phyloP scores from a whole-genome alignment of 345 rosid genomes.

The Brassica carinata region DNA sequence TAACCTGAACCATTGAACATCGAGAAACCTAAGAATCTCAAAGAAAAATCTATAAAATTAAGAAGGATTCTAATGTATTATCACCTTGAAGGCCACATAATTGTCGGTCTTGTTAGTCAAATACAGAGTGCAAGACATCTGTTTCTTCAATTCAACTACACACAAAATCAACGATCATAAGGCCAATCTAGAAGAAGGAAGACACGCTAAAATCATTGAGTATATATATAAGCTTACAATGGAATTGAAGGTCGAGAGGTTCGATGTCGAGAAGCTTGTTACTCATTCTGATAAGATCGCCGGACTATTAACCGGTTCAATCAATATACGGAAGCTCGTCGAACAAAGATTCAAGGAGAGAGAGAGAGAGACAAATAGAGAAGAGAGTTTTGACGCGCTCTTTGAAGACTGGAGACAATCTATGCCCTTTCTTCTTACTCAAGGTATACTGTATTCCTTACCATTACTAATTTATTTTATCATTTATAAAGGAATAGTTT shows the following conservation, averaged over 20 bases:
- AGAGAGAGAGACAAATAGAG: slow-evolving; percentile 4
- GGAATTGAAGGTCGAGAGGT: slow-evolving; percentile 78
- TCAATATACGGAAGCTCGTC: no score
- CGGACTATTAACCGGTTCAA: slow-evolving; percentile 1
- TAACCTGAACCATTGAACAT: slow-evolving; percentile 48
- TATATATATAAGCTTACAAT: slow-evolving; percentile 45
- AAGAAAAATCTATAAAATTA: not conserved
- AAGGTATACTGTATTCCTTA: no score
- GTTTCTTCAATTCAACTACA: slow-evolving; percentile 76
- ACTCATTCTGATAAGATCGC: slow-evolving; percentile 51
- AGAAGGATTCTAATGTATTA: not conserved
- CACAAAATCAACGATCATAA: not conserved
- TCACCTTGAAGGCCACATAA: slow-evolving; percentile 84
- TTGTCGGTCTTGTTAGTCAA: slow-evolving; percentile 63
- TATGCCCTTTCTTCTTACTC: not conserved
- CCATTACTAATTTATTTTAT: no score
- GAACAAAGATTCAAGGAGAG: not conserved
- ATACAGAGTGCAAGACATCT: slow-evolving; percentile 72
- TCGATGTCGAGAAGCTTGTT: slow-evolving; percentile 70
- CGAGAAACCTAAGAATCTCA: not conserved
- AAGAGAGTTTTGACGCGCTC: not conserved
- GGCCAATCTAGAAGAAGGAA: slow-evolving; percentile 23
- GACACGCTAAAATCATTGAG: not conserved
- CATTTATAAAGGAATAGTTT: no score
- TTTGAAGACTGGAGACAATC: not conserved